phyloP scores from a whole-genome alignment of 2,329 filamentous ascomycete species.

The Coniochaeta ligniaria region DNA sequence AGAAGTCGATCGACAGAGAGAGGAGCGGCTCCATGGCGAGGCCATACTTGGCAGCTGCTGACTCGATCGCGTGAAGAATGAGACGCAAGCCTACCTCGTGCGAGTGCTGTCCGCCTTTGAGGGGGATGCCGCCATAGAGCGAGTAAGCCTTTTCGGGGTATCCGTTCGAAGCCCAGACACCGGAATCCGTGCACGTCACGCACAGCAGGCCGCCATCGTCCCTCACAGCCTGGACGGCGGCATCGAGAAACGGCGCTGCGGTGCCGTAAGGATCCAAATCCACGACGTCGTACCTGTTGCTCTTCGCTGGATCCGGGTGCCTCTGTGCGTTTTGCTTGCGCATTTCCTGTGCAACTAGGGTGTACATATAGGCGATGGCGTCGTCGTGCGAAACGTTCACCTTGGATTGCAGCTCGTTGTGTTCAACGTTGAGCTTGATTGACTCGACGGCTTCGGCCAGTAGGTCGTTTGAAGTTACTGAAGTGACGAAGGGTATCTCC shows the following conservation, averaged over 20 bases:
- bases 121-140: conserved; percentile 83
- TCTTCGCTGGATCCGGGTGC: conserved; percentile 27
- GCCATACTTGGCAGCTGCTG: conserved; percentile 76
- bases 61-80: conserved; percentile 75
- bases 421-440: conserved; percentile 76
- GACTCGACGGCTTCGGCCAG: conserved; percentile 68
- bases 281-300: conserved; percentile 76
- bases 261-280: conserved; percentile 96
- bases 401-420: conserved; percentile 68
- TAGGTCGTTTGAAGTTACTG: conserved; percentile 84
- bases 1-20: conserved; percentile 93
- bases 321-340: conserved; percentile 30
- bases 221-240: conserved; percentile 75
- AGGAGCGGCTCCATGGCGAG: conserved; percentile 84
- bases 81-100: conserved; percentile 87
- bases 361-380: conserved; percentile 88
- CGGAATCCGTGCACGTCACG: conserved; percentile 94
- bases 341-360: conserved; percentile 48
- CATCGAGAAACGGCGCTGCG: conserved; percentile 85
- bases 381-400: conserved; percentile 73
- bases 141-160: conserved; percentile 93
- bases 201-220: conserved; percentile 85
- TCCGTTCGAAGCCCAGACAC: conserved; percentile 87
- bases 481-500: conserved; percentile 79
- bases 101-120: conserved; percentile 78